Base-by-base conservation (phyloP, 2,329 filamentous ascomycete genomes). In the Fusarium foetens region DNA sequence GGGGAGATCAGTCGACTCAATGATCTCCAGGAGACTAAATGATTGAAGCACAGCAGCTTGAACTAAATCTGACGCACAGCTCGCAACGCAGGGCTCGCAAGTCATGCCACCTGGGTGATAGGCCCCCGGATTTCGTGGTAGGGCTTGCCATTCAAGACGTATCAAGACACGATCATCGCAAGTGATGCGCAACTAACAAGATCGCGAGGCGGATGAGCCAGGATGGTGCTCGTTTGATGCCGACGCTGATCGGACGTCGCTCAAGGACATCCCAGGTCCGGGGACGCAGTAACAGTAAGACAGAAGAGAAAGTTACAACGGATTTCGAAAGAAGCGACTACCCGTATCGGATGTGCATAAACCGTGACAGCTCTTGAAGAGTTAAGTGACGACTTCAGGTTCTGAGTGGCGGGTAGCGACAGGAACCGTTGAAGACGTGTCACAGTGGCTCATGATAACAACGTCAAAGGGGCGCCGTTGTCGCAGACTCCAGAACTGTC, bases 31-130 rank as follows among this genome's bases (percentile, higher is more conserved):
- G 38, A 35, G 70, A 71, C 61, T 63, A 49, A 68, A 58, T 64
- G 60, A 73, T 58, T 53, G 70, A 72, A 58, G 51, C 43, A 75
- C 61, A 58, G 57, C 66, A 73, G 63, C 49, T 70, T 63, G 38
- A 35, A 45, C 29, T 54, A 63, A 43, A 57, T 60, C 61, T 70
- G 68, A 75, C 69, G 66, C 62, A 74, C 76, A 77, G 75, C 66
- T 75, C 68, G 58, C 64, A 61, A 67, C 67, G 75, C 76, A 78
- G 75, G 72, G 63, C 72, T 75, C 73, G 70, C 64, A 75, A 72
- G 76, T 78, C 76, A 78, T 77, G 74, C 76, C 74, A 74, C 76
- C 58, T 55, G 19, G 23, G 29, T 31, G 36, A 46, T 55, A 57
- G 36, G 38, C 27, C 21, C 52, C 58, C 49, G 21, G 64, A 33